These are phyloP conservation scores for Tolypocladium endophyticum DNA, from an alignment of 2,329 filamentous ascomycete species.

Conservation along the genomic window DNA sequence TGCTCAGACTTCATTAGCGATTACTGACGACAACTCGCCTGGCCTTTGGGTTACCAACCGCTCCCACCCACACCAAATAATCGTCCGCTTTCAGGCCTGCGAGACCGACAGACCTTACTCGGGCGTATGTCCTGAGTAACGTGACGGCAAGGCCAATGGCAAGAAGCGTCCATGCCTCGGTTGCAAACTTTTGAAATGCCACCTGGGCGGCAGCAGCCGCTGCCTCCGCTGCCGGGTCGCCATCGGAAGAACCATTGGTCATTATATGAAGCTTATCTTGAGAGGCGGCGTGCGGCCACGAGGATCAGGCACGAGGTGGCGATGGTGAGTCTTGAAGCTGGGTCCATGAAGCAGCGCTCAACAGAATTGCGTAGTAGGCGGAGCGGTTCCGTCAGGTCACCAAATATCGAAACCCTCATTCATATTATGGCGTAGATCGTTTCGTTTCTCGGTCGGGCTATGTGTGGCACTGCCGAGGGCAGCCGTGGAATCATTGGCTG, in stretches of 20 bases:
- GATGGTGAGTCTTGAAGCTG: too few species aligned
- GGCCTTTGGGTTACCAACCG: conserved; percentile 24
- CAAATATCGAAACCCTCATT: neutral
- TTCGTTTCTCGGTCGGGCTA: neutral
- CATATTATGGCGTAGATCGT: neutral
- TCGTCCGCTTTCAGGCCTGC: conserved; percentile 45
- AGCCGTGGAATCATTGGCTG: neutral
- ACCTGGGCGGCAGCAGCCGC: conserved; percentile 12
- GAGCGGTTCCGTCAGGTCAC: neutral
- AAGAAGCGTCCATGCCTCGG: conserved; percentile 32
- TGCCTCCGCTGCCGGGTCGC: conserved; percentile 9
- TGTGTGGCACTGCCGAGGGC: neutral
- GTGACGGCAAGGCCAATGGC: conserved; percentile 39
- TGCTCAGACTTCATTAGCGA: conserved; percentile 10
- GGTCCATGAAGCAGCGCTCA: neutral
- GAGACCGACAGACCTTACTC: conserved; percentile 36
- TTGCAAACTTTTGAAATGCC: conserved; percentile 14
- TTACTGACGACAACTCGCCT: neutral
- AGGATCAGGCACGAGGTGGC: neutral
- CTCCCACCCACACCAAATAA: conserved; percentile 45
- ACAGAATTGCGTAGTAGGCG: neutral
- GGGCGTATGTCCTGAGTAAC: conserved; percentile 35
- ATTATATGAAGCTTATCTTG: neutral
- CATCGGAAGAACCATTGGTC: neutral
- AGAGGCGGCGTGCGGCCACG: neutral